These are phyloP conservation scores for Penicillium occitanis DNA, from an alignment of 2,329 filamentous ascomycete genomes.

Conservation along the genomic window DNA sequence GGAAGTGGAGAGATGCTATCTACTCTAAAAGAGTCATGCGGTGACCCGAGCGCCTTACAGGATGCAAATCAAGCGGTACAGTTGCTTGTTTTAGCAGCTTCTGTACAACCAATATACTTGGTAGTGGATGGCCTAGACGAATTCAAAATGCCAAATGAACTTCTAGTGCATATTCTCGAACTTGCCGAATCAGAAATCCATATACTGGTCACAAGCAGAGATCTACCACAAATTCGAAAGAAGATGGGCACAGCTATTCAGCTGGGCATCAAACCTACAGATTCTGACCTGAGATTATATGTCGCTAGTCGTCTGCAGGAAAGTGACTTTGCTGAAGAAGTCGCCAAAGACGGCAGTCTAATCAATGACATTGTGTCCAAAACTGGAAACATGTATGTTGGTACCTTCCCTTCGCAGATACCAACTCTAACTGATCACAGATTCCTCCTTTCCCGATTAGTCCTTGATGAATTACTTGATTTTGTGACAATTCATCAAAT, in stretches of 20 bases:
- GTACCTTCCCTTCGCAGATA: background rate
- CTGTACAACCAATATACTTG: background rate
- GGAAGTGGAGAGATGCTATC: background rate
- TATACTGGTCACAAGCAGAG: background rate
- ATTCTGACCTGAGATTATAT: background rate
- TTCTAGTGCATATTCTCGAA: background rate
- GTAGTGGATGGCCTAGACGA: background rate
- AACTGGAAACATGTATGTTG: constrained; percentile 1
- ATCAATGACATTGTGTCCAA: background rate
- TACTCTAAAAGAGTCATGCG: background rate
- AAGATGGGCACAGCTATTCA: background rate
- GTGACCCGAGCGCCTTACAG: background rate
- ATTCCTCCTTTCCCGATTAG: background rate
- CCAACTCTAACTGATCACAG: background rate
- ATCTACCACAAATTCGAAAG: constrained; percentile 2
- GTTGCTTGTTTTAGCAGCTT: background rate
- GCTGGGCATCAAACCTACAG: background rate
- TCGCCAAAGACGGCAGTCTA: background rate
- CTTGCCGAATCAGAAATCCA: background rate
- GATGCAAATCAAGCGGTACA: background rate
- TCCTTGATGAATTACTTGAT: background rate
- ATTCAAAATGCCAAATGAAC: background rate
- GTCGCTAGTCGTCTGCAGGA: background rate
- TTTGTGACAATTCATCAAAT: background rate
- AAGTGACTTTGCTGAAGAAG: background rate